Conservation (phyloP, 2,329 filamentous ascomycete species). For the Lachnellula cervina region DNA sequence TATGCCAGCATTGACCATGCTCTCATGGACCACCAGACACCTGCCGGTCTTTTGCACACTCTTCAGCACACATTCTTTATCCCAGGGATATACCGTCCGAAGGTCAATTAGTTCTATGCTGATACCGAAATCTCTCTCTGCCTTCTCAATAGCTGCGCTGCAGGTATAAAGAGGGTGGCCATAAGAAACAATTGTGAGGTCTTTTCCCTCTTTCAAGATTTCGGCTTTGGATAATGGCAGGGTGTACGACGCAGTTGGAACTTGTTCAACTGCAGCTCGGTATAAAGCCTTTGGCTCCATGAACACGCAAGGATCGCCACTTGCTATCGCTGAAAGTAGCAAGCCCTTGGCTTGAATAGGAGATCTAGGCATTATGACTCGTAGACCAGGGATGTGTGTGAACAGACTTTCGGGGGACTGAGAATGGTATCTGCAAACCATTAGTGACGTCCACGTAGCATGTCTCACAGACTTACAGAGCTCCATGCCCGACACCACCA, state of each 20-base stretch:
- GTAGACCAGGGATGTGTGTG: constrained; percentile 64
- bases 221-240: constrained; percentile 67
- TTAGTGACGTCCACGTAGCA: constrained; percentile 18
- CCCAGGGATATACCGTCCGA: constrained; percentile 69
- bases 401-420: constrained; percentile 70
- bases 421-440: constrained; percentile 53
- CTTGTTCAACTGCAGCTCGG: constrained; percentile 67
- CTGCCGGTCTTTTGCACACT: constrained; percentile 67
- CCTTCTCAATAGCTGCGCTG: constrained; percentile 58
- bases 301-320: constrained; percentile 66
- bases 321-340: constrained; percentile 56
- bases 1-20: constrained; percentile 69
- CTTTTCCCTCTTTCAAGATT: constrained; percentile 59
- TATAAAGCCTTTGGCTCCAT: constrained; percentile 74
- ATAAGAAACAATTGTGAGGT: constrained; percentile 65
- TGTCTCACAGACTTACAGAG: constrained; percentile 43
- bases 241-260: constrained; percentile 62
- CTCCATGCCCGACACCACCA: constrained; percentile 68
- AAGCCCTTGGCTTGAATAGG: constrained; percentile 69
- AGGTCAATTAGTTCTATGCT: constrained; percentile 67
- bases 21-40: constrained; percentile 68
- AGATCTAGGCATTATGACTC: constrained; percentile 65
- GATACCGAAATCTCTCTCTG: constrained; percentile 62
- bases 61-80: constrained; percentile 58
- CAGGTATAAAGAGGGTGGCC: constrained; percentile 68